Evolutionary conservation across 2,329 filamentous ascomycete species (phyloP).

Genomic region (Stenocarpella maydis): DNA sequence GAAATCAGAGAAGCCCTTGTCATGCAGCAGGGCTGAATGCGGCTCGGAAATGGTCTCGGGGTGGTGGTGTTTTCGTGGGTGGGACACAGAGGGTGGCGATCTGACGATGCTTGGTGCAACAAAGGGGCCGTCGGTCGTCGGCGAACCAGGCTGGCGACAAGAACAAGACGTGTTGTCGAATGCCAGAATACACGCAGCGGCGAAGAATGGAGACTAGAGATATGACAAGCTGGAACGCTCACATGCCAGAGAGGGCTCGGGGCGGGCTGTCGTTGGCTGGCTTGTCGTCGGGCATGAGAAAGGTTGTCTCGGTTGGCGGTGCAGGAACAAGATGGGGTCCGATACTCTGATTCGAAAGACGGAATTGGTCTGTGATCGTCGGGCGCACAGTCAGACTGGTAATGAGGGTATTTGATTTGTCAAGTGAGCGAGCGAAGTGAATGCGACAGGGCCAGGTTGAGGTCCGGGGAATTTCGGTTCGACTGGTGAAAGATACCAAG

Average conservation of each 20-base stretch:
- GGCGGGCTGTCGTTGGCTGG: slow-evolving; percentile 20
- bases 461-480: not conserved
- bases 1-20: not conserved
- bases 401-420: too few relatives aligned
- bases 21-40: not conserved
- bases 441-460: slow-evolving; percentile 11
- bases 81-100: not conserved
- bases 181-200: slow-evolving; percentile 1
- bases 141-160: slow-evolving; percentile 4
- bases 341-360: slow-evolving; percentile 16
- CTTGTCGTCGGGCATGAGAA: slow-evolving; percentile 14
- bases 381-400: too few relatives aligned
- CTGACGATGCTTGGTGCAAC: not conserved
- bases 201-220: slow-evolving; percentile 30
- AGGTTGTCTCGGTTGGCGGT: slow-evolving; percentile 22
- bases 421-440: slow-evolving; percentile 3
- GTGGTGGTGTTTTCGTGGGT: not conserved
- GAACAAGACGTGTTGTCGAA: slow-evolving; percentile 17
- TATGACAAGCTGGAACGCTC: slow-evolving; percentile 28
- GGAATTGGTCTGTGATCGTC: slow-evolving; percentile 25
- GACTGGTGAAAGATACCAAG: not conserved
- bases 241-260: slow-evolving; percentile 32
- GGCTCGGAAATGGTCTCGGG: not conserved
- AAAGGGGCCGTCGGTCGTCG: not conserved
- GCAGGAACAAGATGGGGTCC: slow-evolving; percentile 7